Conservation (phyloP, 164 flowering plant genomes). For the Euptelea pleiosperma region DNA sequence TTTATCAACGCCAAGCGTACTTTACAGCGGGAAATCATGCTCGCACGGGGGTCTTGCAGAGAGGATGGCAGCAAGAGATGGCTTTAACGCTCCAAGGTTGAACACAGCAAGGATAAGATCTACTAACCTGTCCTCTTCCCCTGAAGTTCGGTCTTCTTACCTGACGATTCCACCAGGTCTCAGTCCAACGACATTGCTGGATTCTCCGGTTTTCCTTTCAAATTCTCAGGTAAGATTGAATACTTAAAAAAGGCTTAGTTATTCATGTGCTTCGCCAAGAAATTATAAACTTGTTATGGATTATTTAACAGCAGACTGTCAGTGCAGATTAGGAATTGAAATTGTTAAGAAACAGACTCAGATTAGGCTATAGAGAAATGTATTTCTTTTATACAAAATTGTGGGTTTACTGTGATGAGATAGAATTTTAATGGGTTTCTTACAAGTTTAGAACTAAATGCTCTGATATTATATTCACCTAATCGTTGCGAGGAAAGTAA, state of each 20-base stretch:
- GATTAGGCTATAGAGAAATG: not conserved
- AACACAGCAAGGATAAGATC: conserved; percentile 63
- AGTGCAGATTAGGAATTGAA: not conserved
- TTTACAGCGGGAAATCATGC: conserved; percentile 33
- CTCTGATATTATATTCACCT: not conserved
- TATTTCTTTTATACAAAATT: not conserved
- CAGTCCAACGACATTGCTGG: conserved; percentile 79
- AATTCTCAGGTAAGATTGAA: conserved; percentile 66
- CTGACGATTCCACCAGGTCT: conserved; percentile 81
- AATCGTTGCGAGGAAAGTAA: not conserved
- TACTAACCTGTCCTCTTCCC: conserved; percentile 34
- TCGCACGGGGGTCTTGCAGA: conserved; percentile 59
- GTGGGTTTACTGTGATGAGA: too few species aligned
- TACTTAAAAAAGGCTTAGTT: not conserved
- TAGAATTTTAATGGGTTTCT: too few species aligned
- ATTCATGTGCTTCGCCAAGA: not conserved
- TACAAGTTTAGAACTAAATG: not conserved
- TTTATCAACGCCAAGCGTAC: conserved; percentile 16
- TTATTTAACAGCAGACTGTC: not conserved
- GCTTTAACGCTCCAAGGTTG: conserved; percentile 71
- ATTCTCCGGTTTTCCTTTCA: conserved; percentile 85
- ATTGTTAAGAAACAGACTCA: too few species aligned
- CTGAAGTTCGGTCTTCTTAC: conserved; percentile 57
- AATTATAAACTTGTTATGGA: too few species aligned
- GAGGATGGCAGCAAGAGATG: conserved; percentile 84